Conservation (phyloP, 306 rosid species). For the Cucumis hystrix region DNA sequence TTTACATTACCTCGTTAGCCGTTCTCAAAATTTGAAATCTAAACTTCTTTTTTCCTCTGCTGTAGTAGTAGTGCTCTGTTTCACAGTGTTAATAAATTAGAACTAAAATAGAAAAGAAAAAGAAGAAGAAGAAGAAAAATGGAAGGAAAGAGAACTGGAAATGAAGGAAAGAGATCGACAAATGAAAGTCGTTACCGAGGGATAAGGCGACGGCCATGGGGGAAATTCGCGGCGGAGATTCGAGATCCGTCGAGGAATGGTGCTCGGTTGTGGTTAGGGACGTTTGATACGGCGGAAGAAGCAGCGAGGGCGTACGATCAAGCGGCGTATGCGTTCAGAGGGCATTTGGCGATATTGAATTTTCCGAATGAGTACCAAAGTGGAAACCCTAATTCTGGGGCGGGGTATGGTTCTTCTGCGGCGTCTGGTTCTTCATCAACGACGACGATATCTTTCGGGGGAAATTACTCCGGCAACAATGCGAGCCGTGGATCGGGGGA, state of each 20-base stretch:
- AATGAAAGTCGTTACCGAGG: slow-evolving; percentile 47
- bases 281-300: slow-evolving; percentile 65
- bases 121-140: neutral
- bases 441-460: neutral
- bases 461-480: neutral
- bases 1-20: neutral
- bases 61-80: neutral
- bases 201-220: slow-evolving; percentile 83
- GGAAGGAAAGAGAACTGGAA: slow-evolving; percentile 26
- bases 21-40: neutral
- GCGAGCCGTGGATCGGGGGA: neutral
- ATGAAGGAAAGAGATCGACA: slow-evolving; percentile 2
- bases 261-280: slow-evolving; percentile 75
- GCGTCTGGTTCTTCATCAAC: slow-evolving; percentile 14
- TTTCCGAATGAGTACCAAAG: slow-evolving; percentile 60
- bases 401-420: slow-evolving; percentile 1
- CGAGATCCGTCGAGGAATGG: slow-evolving; percentile 88
- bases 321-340: slow-evolving; percentile 74
- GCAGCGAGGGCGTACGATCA: slow-evolving; percentile 90
- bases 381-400: neutral
- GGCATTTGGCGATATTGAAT: slow-evolving; percentile 72
- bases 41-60: neutral
- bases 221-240: slow-evolving; percentile 81
- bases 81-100: neutral
- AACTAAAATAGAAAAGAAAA: neutral